Evolutionary conservation across 2,329 filamentous ascomycete species (phyloP), one percentile per base, ranked within the genome.

Genomic region (Waltergamsia citrina): DNA sequence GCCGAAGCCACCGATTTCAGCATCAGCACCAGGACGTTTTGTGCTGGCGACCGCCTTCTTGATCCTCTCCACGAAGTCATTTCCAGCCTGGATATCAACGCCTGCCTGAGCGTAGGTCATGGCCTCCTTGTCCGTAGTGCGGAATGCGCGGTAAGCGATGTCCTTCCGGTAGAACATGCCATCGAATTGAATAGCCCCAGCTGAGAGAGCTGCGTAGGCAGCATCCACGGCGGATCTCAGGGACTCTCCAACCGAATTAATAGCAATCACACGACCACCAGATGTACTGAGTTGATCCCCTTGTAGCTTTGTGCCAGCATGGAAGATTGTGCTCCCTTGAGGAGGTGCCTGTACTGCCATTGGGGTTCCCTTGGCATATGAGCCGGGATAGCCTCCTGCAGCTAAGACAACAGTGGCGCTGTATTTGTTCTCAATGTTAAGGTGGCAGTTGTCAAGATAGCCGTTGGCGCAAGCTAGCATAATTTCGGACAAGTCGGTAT

Each of bases 391-490:
- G 4, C 92, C 92, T 16, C 81, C 85, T 7, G 92, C 84, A 35
- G 90, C 86, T 14, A 94, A 81, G n/a, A 96, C 87, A 22, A 98
- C 87, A 2, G 90, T 96, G 18, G 86, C 83, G 41, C 86, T 87
- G 50, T 81, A 92, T 41, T 74, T 76, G 32, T 69, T 52, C 39
- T 81, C 72, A 22, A 90, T 62, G 41, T 78, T 77, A 44, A 94
- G 63, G 6, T 71, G 62, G 32, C 87, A 73, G 38, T 74, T 73
- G 41, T 81, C 73, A 14, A 94, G 69, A 45, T 71, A 78, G 16
- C 79, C 75, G 32, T 80, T 70, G 7, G 81, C 75, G 56, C 85
- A 93, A 29, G 86, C 85, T 20, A 85, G 64, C 78, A 94, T 85
- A 40, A 94, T 68, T 51, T 84, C 75, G 0, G 85, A 86, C 24